These are phyloP conservation scores for Ceratonia siliqua DNA, from an alignment of 306 rosid species.

Conservation along the genomic window DNA sequence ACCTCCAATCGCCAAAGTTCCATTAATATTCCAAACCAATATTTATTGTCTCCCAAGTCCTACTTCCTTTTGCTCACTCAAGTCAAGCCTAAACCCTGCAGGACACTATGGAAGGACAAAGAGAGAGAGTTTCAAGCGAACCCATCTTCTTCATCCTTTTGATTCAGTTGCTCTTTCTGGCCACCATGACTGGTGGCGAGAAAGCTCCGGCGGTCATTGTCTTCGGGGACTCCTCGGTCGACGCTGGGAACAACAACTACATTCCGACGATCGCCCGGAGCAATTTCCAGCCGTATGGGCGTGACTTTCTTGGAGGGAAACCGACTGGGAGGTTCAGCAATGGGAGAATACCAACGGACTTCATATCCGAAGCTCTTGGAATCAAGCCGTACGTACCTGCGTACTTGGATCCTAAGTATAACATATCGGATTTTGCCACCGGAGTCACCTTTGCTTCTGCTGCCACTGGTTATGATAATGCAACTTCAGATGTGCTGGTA, in stretches of 20 bases:
- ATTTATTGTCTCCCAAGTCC: constrained; percentile 42
- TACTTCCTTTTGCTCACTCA: constrained; percentile 1
- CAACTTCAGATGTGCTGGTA: constrained; percentile 84
- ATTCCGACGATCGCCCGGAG: constrained; percentile 84
- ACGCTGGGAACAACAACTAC: constrained; percentile 91
- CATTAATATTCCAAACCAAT: constrained; percentile 37
- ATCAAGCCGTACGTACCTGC: constrained; percentile 64
- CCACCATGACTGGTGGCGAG: constrained; percentile 20
- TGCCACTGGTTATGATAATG: constrained; percentile 88
- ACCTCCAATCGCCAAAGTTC: constrained; percentile 33
- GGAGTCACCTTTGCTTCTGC: constrained; percentile 95
- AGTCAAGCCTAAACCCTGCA: background rate
- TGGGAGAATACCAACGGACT: constrained; percentile 79
- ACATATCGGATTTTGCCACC: constrained; percentile 71
- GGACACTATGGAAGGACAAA: constrained; percentile 10
- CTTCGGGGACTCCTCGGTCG: constrained; percentile 90
- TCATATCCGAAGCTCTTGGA: constrained; percentile 68
- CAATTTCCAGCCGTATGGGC: constrained; percentile 87
- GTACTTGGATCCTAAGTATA: constrained; percentile 78
- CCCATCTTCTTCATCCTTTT: constrained; percentile 34
- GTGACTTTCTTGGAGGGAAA: constrained; percentile 72
- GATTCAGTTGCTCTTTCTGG: constrained; percentile 20
- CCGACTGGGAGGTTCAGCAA: constrained; percentile 87
- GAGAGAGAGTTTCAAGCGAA: constrained; percentile 16
- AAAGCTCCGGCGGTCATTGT: constrained; percentile 71